Percentiles rank a stretch among this genome's conserved stretches.
These are phyloP conservation scores for Neofusicoccum kwambonambiense DNA, from an alignment of 2,329 filamentous ascomycete species.

Conservation along the genomic window DNA sequence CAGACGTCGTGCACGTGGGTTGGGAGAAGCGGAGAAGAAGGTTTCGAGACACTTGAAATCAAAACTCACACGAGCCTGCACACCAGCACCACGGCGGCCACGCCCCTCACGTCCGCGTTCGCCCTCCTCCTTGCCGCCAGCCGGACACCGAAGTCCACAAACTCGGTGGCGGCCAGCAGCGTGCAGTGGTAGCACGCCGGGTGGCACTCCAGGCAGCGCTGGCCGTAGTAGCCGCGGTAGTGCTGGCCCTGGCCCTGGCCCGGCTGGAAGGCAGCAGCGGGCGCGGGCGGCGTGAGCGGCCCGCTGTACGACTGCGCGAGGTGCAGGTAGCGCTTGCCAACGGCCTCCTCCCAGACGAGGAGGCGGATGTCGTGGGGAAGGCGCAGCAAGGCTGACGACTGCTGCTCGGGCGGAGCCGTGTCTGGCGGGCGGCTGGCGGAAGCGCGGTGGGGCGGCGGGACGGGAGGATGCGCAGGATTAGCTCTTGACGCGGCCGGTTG, in stretches of 20 bases:
- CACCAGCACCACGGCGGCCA: neutral
- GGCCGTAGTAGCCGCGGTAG: neutral
- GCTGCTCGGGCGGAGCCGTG: neutral
- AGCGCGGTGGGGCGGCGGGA: neutral
- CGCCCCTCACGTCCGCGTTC: conserved; percentile 6
- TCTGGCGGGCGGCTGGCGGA: neutral
- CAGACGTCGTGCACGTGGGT: too few species aligned
- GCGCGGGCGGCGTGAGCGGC: neutral
- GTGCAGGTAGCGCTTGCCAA: conserved; percentile 6
- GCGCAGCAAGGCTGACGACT: conserved; percentile 1
- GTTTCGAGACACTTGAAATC: neutral
- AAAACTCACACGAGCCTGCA: conserved; percentile 1
- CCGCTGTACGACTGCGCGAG: conserved; percentile 1
- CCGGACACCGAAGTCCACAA: neutral
- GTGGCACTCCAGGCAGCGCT: conserved; percentile 4
- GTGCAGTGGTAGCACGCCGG: conserved; percentile 1
- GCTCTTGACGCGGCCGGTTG: neutral
- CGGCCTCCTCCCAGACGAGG: conserved; percentile 12
- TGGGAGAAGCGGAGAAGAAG: neutral
- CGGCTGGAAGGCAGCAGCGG: neutral
- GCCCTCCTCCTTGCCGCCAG: neutral
- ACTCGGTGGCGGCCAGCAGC: neutral
- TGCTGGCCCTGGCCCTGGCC: neutral
- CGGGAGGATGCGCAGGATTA: neutral
- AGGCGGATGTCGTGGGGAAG: conserved; percentile 11